Percentiles rank a stretch among this genome's conserved stretches.
Conservation (phyloP, 345 rosid genomes). For the Bruguiera parviflora region DNA sequence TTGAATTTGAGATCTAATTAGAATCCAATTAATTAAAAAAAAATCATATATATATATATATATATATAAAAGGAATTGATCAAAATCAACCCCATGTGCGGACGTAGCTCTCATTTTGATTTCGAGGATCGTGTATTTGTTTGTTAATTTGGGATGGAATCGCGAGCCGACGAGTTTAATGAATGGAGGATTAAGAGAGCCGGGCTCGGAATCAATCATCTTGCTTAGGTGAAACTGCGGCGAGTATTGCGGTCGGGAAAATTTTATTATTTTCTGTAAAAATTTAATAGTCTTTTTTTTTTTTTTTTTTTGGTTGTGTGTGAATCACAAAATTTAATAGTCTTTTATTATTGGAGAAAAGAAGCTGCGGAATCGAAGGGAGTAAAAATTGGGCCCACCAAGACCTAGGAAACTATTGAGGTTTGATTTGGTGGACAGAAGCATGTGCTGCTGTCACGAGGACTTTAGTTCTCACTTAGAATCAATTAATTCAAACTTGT, state of each 20-base stretch:
- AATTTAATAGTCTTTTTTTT: too few species aligned
- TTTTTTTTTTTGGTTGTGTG: too few species aligned
- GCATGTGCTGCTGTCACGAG: slow-evolving; percentile 43
- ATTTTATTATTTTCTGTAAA: background rate
- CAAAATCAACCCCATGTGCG: slow-evolving; percentile 14
- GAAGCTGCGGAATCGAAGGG: background rate
- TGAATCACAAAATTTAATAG: too few species aligned
- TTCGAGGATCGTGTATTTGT: background rate
- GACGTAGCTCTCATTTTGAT: slow-evolving; percentile 27
- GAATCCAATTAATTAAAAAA: background rate
- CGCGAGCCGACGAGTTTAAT: too few species aligned
- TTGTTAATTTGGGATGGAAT: background rate
- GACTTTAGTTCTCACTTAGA: slow-evolving; percentile 11
- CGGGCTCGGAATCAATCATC: too few species aligned
- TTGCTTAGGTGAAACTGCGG: slow-evolving; percentile 19
- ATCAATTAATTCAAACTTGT: slow-evolving; percentile 5
- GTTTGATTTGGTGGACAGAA: slow-evolving; percentile 42
- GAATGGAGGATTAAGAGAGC: too few species aligned
- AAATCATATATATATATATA: slow-evolving; percentile 1
- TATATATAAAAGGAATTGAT: too few species aligned
- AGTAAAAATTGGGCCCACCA: slow-evolving; percentile 28
- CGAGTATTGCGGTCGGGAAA: slow-evolving; percentile 36
- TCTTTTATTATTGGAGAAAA: background rate
- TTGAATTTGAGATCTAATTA: too few species aligned
- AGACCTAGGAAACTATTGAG: background rate